Base-by-base conservation (phyloP, 179 eudicot genomes). In the Actinidia arguta region DNA sequence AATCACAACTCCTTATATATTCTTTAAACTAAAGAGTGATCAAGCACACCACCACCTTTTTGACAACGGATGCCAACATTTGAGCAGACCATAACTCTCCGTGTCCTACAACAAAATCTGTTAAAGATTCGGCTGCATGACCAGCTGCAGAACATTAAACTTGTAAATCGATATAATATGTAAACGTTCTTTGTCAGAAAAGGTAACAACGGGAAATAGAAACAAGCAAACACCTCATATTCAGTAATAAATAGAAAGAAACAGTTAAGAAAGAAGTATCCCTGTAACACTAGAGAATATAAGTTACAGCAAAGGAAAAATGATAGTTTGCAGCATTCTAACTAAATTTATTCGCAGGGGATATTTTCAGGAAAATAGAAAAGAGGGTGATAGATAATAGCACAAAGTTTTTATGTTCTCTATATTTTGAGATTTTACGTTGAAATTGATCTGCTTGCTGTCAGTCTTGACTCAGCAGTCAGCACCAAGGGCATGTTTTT, bases 11-110 rank as follows among this genome's bases (percentile, higher is more conserved):
- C 14, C 18, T 11, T 7, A 68, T 36, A 5, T 27, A 76, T 48
- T 61, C 69, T 58, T 17, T 6, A 39, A 77, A 14, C 73, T 25
- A 70, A 69, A 86, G 13, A 80, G 20, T 5, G 76, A 61, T 58
- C 44, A 82, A 76, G 42, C 47, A 73, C 31, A 56, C 76, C 71
- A 48, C 59, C 51, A 97, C 99, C 98, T 94, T 93, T 88, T 86
- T 93, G 48, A 97, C 86, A 80, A 91, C 86, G 76, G 87, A 85
- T 24, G 99, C 89, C 83, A 97, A 91, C 91, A 97, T 59, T 58
- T 97, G 99, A 68, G 99, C 98, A 79, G 99, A 95, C 99, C 99
- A 97, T 82, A 97, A 81, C 85, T 97, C 99, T 73, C 99, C 99
- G 85, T 97, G 94, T 80, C 99, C 99, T 55, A 91, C 99, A 61